These are phyloP conservation scores for Entomortierella chlamydospora DNA, from an alignment of 192 early-diverging fungal genomes.

Conservation along the genomic window DNA sequence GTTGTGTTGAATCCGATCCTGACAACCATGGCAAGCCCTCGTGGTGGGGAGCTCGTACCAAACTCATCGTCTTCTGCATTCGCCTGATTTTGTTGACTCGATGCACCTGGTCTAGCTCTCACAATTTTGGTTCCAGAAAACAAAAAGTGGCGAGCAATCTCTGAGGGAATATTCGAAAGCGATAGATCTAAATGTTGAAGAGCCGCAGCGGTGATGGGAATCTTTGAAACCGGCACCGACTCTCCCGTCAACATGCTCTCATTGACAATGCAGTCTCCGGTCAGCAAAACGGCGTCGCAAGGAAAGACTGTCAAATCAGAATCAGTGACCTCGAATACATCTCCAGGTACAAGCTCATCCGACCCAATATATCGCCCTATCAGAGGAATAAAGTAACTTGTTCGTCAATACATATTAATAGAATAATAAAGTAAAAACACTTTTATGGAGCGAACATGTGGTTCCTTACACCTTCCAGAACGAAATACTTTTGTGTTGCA, in stretches of 20 bases:
- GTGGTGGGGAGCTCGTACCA: slow-evolving; percentile 53
- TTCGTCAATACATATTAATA: neutral
- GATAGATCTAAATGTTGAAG: slow-evolving; percentile 75
- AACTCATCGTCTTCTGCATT: slow-evolving; percentile 30
- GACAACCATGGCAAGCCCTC: slow-evolving; percentile 83
- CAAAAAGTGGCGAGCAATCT: slow-evolving; percentile 87
- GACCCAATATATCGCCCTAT: slow-evolving; percentile 61
- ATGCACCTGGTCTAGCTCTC: slow-evolving; percentile 70
- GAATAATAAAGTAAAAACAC: slow-evolving; percentile 48
- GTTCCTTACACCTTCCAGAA: slow-evolving; percentile 62
- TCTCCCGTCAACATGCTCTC: slow-evolving; percentile 99
- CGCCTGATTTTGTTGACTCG: slow-evolving; percentile 36
- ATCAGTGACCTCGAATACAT: slow-evolving; percentile 87
- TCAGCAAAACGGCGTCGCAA: slow-evolving; percentile 92
- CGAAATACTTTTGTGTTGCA: slow-evolving; percentile 84
- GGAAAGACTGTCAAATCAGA: slow-evolving; percentile 76
- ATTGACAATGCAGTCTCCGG: slow-evolving; percentile 97
- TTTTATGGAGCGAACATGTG: neutral
- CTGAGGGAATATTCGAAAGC: slow-evolving; percentile 76
- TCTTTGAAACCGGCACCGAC: slow-evolving; percentile 93
- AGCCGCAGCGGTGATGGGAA: slow-evolving; percentile 74
- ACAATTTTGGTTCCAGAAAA: slow-evolving; percentile 95
- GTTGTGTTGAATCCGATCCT: slow-evolving; percentile 92
- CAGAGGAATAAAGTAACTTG: neutral
- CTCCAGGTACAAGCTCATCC: slow-evolving; percentile 95